Evolutionary conservation across 345 rosid species (phyloP), one percentile per base, ranked within the genome.

Genomic region (Orychophragmus violaceus): DNA sequence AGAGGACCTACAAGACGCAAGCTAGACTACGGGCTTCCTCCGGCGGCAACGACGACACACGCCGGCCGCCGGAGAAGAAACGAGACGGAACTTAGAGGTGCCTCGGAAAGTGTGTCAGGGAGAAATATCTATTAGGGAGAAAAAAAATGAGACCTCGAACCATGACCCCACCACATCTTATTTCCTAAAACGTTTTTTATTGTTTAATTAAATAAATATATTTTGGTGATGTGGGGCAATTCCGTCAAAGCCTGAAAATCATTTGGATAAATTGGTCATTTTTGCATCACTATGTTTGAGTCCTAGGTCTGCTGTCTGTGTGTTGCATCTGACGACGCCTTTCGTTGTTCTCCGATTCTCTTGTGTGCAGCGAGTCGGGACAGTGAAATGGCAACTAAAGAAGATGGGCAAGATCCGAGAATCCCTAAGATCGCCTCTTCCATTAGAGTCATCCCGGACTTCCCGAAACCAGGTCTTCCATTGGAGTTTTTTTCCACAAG

Each of bases 391-490:
- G 86, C 84, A 21, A 51, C 81, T 52, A 65, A 76, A 21, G 83
- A 77, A 24, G 83, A 78, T 39, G 79, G 42, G 1, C 63, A 71
- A 67, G 98, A 86, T 78, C 77, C 84, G 57, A 87, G 98, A 42
- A 80, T 90, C 51, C 57, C 79, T 0, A 59, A 82, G 58, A 90
- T 93, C 69, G 64, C 89, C 1, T 80, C 96, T 24, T 76, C 82
- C 27, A 93, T 90, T 68, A 82, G 98, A 50, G 85, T 87, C 66
- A 93, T 93, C 82, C 97, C 92, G 2, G 76, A 88, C 84, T 93
- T 93, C 72, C 98, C 98, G 13, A 93, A 93, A 74, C 82, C 89
- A 59, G 98, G 98, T 93, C 50, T 13, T 0, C 18, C n/a, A 13
- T n/a, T 39, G 42, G 13, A 22, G 59, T 51, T 39, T 37, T 4